Conservation (phyloP, 768 basidiomycete species). For the Rhodocollybia butyracea region DNA sequence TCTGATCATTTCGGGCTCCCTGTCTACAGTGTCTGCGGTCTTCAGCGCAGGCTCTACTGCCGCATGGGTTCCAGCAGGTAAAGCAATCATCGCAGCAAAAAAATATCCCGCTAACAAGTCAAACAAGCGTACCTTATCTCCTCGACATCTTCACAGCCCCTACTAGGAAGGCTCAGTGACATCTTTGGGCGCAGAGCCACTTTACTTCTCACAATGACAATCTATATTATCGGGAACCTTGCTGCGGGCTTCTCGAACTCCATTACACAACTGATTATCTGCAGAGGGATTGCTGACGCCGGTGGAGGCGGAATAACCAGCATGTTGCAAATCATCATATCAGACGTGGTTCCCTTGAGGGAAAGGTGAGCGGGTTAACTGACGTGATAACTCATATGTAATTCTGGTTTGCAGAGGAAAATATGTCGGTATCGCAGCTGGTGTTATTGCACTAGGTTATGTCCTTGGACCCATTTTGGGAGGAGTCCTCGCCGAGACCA, state of each 20-base stretch:
- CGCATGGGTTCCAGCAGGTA: slow-evolving; percentile 73
- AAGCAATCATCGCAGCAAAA: too few relatives aligned
- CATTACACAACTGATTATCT: slow-evolving; percentile 66
- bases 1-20: slow-evolving; percentile 52
- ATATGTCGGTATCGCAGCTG: slow-evolving; percentile 73
- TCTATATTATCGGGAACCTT: slow-evolving; percentile 65
- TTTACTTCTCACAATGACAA: slow-evolving; percentile 46
- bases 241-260: slow-evolving; percentile 60
- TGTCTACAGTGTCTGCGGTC: slow-evolving; percentile 63
- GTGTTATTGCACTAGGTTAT: slow-evolving; percentile 54
- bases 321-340: slow-evolving; percentile 67
- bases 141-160: slow-evolving; percentile 57
- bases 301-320: slow-evolving; percentile 72
- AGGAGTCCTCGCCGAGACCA: slow-evolving; percentile 56
- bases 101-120: too few relatives aligned
- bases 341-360: slow-evolving; percentile 70
- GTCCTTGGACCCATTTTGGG: slow-evolving; percentile 67
- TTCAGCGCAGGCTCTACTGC: slow-evolving; percentile 62
- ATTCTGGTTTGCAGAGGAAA: slow-evolving; percentile 48
- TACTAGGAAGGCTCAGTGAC: slow-evolving; percentile 61
- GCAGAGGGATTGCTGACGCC: slow-evolving; percentile 63
- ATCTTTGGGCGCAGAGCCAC: slow-evolving; percentile 66
- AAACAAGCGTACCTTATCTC: slow-evolving; percentile 70
- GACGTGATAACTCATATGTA: background rate
- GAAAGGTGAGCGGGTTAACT: slow-evolving; percentile 40